A percentile compares a stretch with the other conserved stretches of the same genome.
These are phyloP conservation scores for Medicago arabica DNA, from an alignment of 306 rosid species.

Conservation along the genomic window DNA sequence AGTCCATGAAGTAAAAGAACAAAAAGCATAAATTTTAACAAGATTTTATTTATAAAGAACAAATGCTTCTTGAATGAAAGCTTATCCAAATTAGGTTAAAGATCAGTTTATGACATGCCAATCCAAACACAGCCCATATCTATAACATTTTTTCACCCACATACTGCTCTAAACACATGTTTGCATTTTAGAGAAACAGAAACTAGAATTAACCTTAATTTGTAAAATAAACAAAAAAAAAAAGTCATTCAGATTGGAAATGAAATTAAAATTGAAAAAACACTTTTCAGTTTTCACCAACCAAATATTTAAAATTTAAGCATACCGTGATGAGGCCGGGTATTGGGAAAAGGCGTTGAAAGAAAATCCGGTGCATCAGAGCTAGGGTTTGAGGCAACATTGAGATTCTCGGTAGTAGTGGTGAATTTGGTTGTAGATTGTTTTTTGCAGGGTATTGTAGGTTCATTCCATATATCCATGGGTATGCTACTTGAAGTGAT, in stretches of 20 bases:
- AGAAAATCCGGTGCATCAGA: neutral
- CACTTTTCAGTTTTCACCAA: too few relatives aligned
- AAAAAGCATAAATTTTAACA: neutral
- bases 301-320: too few relatives aligned
- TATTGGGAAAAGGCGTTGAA: neutral
- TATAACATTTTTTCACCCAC: neutral
- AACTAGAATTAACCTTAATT: neutral
- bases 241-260: too few relatives aligned
- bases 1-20: slow-evolving; percentile 39
- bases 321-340: neutral
- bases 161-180: too few relatives aligned
- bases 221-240: too few relatives aligned
- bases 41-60: neutral
- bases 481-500: neutral
- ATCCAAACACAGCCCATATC: neutral
- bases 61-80: neutral
- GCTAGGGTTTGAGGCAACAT: too few relatives aligned
- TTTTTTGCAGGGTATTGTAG: too few relatives aligned
- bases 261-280: too few relatives aligned
- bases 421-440: too few relatives aligned
- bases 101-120: neutral
- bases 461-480: too few relatives aligned
- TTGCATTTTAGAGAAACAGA: too few relatives aligned
- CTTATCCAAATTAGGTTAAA: neutral
- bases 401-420: too few relatives aligned